phyloP scores from a whole-genome alignment of 148 eudicot genomes.

The Cornus kousa region DNA sequence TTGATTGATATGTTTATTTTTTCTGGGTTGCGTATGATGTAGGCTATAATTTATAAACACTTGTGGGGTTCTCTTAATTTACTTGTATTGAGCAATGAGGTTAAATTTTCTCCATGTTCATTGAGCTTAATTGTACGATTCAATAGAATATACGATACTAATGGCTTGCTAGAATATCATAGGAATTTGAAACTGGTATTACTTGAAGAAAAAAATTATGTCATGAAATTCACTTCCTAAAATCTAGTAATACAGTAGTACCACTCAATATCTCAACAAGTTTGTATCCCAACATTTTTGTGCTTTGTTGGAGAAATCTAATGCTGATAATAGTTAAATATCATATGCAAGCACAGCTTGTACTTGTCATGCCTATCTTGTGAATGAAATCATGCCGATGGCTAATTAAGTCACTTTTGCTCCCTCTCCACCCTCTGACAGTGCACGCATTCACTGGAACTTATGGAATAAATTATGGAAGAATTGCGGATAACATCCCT shows the following conservation, averaged over 20 bases:
- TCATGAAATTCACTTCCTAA: background rate
- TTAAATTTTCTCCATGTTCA: background rate
- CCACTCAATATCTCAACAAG: background rate
- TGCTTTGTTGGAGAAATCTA: slow-evolving; percentile 3
- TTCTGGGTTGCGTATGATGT: too few relatives aligned
- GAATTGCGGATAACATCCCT: slow-evolving; percentile 69
- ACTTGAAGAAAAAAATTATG: background rate
- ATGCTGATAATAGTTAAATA: background rate
- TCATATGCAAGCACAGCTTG: background rate
- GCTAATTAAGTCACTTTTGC: background rate
- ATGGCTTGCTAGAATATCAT: background rate
- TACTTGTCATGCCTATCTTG: slow-evolving; percentile 3
- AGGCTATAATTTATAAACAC: too few relatives aligned
- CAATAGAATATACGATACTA: background rate
- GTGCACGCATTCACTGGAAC: slow-evolving; percentile 38
- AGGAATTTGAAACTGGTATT: background rate
- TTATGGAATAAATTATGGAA: slow-evolving; percentile 71
- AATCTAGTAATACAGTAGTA: background rate
- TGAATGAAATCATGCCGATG: background rate
- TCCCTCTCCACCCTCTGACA: slow-evolving; percentile 5
- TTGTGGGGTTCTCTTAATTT: background rate
- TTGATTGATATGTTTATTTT: background rate
- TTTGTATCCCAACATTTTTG: background rate
- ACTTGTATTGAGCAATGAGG: too few relatives aligned
- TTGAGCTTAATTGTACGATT: background rate